These are phyloP conservation scores for Prunus mume DNA, from an alignment of 306 rosid genomes.

Conservation along the genomic window DNA sequence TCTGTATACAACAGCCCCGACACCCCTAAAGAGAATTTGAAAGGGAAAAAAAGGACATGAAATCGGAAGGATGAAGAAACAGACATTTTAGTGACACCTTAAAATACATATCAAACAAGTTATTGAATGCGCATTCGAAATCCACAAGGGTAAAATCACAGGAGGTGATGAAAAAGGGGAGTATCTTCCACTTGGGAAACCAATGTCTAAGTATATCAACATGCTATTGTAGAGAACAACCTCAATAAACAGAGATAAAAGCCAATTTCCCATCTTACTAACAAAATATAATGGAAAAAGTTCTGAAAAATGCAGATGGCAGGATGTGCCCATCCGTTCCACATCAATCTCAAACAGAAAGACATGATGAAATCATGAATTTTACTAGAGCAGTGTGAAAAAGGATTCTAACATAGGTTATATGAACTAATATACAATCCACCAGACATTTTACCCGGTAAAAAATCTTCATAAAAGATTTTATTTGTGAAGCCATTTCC, in stretches of 20 bases:
- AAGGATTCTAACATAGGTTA: not conserved
- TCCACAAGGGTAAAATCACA: not conserved
- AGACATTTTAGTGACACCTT: not conserved
- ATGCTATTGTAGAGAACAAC: not conserved
- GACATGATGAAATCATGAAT: not conserved
- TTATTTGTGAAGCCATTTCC: not conserved
- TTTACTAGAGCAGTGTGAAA: not conserved
- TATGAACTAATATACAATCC: too few relatives aligned
- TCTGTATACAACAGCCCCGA: conserved; percentile 77
- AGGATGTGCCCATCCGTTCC: not conserved
- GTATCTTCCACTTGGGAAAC: not conserved
- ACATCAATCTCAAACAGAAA: not conserved
- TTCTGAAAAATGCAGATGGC: not conserved
- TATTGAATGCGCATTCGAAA: not conserved
- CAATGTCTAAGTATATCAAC: not conserved
- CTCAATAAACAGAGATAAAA: not conserved
- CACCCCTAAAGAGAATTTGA: conserved; percentile 45
- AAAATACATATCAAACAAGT: not conserved
- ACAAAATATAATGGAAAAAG: not conserved
- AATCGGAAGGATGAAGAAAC: not conserved
- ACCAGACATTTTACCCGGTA: not conserved
- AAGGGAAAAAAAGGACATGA: not conserved
- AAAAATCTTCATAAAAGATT: not conserved
- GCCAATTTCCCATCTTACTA: not conserved
- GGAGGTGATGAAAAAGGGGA: not conserved